Base-by-base conservation (phyloP, 176 grass and related monocot genomes). In the Avena eriantha region DNA sequence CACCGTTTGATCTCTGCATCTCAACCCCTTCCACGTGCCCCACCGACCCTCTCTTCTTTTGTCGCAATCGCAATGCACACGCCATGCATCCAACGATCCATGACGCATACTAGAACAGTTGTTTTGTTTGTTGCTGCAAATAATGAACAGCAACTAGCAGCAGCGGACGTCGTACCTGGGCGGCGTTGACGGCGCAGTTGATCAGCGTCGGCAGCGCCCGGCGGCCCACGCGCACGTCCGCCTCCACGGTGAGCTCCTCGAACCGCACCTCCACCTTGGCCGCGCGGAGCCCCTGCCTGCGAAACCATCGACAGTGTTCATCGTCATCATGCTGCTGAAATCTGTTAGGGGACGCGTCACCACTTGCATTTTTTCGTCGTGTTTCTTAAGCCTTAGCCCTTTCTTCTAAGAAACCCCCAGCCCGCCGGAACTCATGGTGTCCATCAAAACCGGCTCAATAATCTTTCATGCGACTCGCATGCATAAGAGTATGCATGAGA, bases 151-250 rank as follows among this genome's bases (percentile, higher is more conserved):
- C 54, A 12, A n/a, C 23, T 47, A 46, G 1, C 2, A 1, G 29
- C 2, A 29, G 29, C 29, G 29, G 29, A 29, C 29, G 29, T 84
- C 7, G 7, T 85, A 94, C 94, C 88, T 97, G 82, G 12, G 76
- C 77, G 56, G 85, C 86, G 80, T 90, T 94, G 74, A 94, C 16
- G 76, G 88, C 89, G 49, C 87, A 89, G 87, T 94, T 97, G 78
- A 92, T 43, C 77, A 97, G 79, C 72, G 94, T 97, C 19, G 94
- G 92, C 19, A 92, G 88, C 78, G 92, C 72, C 47, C 90, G 86
- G 81, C 73, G 87, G 81, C 92, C 83, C 18, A 84, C 77, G 7
- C 80, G 90, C 39, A 84, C 87, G 77, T 90, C 92, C 46, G 94
- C 92, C 70, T 94, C 90, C 74, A 94, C 92, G 39, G 83, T 89